Evolutionary conservation across 768 basidiomycete species (phyloP).

Genomic region (Wakefieldia striispora): DNA sequence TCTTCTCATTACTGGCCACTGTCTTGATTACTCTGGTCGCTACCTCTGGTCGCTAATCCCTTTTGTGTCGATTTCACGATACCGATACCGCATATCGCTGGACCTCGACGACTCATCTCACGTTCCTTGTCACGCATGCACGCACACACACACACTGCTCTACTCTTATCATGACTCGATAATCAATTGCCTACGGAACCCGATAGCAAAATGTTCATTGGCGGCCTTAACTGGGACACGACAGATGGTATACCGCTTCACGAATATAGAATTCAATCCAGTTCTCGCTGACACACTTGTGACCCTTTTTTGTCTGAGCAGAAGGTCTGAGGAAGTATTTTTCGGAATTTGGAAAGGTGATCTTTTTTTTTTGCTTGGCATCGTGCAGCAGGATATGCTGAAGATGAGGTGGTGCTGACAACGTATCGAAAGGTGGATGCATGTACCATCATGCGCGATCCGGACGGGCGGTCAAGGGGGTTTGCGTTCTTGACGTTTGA

Average conservation of each 20-base stretch:
- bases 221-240: conserved; percentile 89
- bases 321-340: conserved; percentile 71
- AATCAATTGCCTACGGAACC: conserved; percentile 31
- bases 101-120: conserved; percentile 30
- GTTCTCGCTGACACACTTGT: conserved; percentile 27
- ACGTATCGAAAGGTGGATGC: conserved; percentile 57
- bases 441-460: conserved; percentile 85
- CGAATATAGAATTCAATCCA: conserved; percentile 22
- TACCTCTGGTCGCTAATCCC: conserved; percentile 35
- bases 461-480: conserved; percentile 69
- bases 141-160: conserved; percentile 19
- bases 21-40: conserved; percentile 32
- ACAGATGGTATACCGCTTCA: conserved; percentile 68
- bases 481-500: conserved; percentile 87
- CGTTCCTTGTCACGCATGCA: no score
- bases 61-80: conserved; percentile 31
- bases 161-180: conserved; percentile 28
- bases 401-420: conserved; percentile 10
- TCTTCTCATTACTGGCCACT: conserved; percentile 26
- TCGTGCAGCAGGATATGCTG: not conserved
- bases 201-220: conserved; percentile 87
- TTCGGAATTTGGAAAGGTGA: conserved; percentile 73
- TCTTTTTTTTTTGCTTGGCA: conserved; percentile 8
- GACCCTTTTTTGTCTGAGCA: conserved; percentile 32
- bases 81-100: conserved; percentile 36